Conservation (phyloP, 108 stramenopile genomes). For the Cyclotella sp. region DNA sequence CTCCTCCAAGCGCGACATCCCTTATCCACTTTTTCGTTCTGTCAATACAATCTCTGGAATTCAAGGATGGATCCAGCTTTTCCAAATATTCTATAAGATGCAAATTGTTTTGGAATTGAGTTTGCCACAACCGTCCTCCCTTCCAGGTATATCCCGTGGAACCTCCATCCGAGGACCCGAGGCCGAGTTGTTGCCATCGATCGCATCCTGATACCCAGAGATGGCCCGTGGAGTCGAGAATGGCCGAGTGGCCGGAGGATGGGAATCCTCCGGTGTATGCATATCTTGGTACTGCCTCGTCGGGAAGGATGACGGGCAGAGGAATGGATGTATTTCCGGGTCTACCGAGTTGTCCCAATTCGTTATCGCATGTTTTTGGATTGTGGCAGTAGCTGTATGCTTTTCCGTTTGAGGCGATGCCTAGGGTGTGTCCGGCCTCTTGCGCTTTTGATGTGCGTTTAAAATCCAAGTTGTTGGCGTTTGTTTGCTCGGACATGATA, state of each 20-base stretch:
- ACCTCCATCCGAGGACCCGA: slow-evolving; percentile 64
- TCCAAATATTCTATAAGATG: slow-evolving; percentile 46
- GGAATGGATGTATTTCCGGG: slow-evolving; percentile 1
- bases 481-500: slow-evolving; percentile 2
- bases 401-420: slow-evolving; percentile 20
- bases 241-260: slow-evolving; percentile 67
- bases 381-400: slow-evolving; percentile 35
- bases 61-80: slow-evolving; percentile 15
- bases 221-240: slow-evolving; percentile 53
- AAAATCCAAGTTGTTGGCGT: background rate
- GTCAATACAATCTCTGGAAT: background rate
- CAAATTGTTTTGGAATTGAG: slow-evolving; percentile 40
- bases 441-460: slow-evolving; percentile 16
- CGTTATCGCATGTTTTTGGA: slow-evolving; percentile 30
- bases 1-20: slow-evolving; percentile 76
- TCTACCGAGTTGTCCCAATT: slow-evolving; percentile 40
- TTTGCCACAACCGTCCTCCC: slow-evolving; percentile 67
- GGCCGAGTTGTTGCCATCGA: slow-evolving; percentile 80
- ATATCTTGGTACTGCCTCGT: slow-evolving; percentile 3
- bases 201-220: slow-evolving; percentile 74
- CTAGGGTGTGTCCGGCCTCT: slow-evolving; percentile 43
- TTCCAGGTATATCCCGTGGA: slow-evolving; percentile 73
- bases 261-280: slow-evolving; percentile 58
- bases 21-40: slow-evolving; percentile 36
- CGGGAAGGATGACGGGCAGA: slow-evolving; percentile 27